These are phyloP conservation scores for Fraxinus albicans DNA, from an alignment of 305 asterid species.

Conservation along the genomic window DNA sequence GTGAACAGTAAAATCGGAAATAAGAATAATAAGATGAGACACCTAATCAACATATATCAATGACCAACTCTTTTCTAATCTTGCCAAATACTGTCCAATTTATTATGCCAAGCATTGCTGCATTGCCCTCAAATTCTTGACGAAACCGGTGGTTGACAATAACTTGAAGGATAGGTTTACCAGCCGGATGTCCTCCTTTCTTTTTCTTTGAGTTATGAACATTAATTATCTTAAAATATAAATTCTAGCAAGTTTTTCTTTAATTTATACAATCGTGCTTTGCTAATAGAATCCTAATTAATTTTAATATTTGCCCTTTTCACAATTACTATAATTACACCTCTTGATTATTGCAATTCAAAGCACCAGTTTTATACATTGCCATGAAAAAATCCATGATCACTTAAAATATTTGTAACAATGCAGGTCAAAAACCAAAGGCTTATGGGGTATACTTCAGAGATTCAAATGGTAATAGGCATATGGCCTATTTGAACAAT, in stretches of 20 bases:
- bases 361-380: neutral
- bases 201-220: neutral
- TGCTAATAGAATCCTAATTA: neutral
- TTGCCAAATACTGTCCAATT: neutral
- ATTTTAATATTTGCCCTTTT: no score
- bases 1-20: no score
- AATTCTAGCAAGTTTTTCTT: neutral
- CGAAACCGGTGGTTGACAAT: neutral
- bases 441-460: slow-evolving; percentile 52
- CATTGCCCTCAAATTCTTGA: neutral
- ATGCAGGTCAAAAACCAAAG: slow-evolving; percentile 40
- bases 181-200: neutral
- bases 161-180: neutral
- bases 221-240: no score
- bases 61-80: neutral
- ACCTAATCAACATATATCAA: neutral
- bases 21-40: neutral
- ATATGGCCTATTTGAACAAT: slow-evolving; percentile 44
- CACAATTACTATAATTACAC: neutral
- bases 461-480: slow-evolving; percentile 43
- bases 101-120: neutral
- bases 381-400: neutral
- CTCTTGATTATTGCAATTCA: neutral
- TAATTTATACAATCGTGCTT: neutral
- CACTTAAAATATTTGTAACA: neutral